Percentiles rank a stretch among this genome's conserved stretches.
phyloP scores from a whole-genome alignment of 257 asterid genomes.

The Ligustrum vulgare region DNA sequence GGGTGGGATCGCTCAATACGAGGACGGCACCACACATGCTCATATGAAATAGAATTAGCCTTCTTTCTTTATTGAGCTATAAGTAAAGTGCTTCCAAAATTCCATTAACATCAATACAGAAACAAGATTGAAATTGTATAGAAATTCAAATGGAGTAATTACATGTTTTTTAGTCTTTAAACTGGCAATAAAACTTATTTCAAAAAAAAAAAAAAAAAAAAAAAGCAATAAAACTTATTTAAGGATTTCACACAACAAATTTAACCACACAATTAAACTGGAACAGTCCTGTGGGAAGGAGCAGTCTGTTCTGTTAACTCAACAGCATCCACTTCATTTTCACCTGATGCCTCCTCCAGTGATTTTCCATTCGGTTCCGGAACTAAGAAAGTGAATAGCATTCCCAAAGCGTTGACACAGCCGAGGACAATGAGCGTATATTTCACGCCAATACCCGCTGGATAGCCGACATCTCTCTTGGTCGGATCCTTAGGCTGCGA shows the following conservation, averaged over 20 bases:
- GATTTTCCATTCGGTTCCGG: constrained; percentile 52
- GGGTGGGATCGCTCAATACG: too few species aligned
- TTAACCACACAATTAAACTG: constrained; percentile 12
- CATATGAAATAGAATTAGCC: too few species aligned
- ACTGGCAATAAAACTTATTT: not conserved
- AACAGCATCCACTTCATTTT: constrained; percentile 26
- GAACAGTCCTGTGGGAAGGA: constrained; percentile 4
- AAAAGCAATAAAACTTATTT: too few species aligned
- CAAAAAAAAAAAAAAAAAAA: too few species aligned
- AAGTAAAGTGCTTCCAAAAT: not conserved
- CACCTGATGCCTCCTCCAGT: constrained; percentile 37
- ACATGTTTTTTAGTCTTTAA: not conserved
- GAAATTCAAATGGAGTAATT: not conserved
- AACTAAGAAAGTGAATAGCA: constrained; percentile 41
- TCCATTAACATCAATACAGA: not conserved
- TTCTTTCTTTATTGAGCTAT: not conserved
- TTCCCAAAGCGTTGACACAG: constrained; percentile 30
- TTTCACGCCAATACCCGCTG: constrained; percentile 45
- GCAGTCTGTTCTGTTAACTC: constrained; percentile 10
- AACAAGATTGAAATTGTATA: not conserved
- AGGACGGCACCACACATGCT: too few species aligned
- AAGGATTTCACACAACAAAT: not conserved
- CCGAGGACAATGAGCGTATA: constrained; percentile 37
- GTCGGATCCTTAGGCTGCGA: constrained; percentile 26
- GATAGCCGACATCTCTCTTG: constrained; percentile 39